Base-by-base conservation (phyloP, 768 basidiomycete species). In the Jaapia argillacea region DNA sequence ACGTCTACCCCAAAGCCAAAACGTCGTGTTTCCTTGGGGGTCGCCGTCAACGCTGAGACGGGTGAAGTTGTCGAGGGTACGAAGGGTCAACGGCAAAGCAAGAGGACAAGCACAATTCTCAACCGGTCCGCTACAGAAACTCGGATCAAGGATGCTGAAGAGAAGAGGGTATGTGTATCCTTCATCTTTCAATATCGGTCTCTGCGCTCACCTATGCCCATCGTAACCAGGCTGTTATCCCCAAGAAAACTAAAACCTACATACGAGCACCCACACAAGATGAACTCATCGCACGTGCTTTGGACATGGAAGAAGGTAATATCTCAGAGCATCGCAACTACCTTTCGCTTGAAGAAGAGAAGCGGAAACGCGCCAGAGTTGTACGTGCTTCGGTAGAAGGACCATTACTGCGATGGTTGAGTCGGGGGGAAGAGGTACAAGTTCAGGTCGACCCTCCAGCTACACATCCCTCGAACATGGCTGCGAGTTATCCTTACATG, bases 281-380 rank as follows among this genome's bases (percentile, higher is more conserved):
- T n/a, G 85, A 92, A 52, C 72, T 92, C 5, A 83, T 93, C 45
- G 79, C 77, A 2, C 76, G 76, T 5, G 90, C 90, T 0, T 73
- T 92, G 14, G 85, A 90, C 52, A 87, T 80, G 42, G 90, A 92
- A 59, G 89, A 90, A 59, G 79, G 81, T 0, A 93, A 93, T 56
- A 77, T 81, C 18, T 69, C 70, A 4, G 80, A 87, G 38, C 85
- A 92, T 49, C 69, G 75, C 26, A 75, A 89, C 51, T 92, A 91
- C 54, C 75, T 92, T 23, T 74, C 70, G 40, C 61, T 77, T 2
- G 90, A 93, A 51, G 88, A 87, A 54, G 86, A 88, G 61, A 88
- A 85, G 51, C 76, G 87, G 5, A 78, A 74, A 54, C 76, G 76
- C 24, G 80, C 75, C 21, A 63, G 67, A 10, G 78, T 79, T 21